Evolutionary conservation across 495 filamentous ascomycete species (phyloP), one percentile per base, ranked within the genome.

Genomic region (Lasiosphaeris hirsuta): DNA sequence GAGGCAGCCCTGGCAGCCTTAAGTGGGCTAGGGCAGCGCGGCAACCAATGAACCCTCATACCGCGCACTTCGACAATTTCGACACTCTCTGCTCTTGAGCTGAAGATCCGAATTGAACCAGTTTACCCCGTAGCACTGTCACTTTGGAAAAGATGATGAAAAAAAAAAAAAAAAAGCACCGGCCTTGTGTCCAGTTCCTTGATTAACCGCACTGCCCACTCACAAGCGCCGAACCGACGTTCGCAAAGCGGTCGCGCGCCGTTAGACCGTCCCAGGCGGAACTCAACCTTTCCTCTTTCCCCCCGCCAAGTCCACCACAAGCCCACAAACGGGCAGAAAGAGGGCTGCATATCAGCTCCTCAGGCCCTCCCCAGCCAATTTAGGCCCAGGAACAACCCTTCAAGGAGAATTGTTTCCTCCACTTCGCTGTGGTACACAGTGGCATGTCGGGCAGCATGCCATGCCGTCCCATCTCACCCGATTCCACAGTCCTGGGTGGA

Each of bases 1-100:
- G 61, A 63, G 66, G 63, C 59, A 62, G 59, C 59, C 53, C 56
- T 64, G 61, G 63, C 57, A 64, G 63, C 64, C 23, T 59, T 42
- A 18, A 48, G 55, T 56, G 58, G 58, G 56, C 58, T 57, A 35
- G 42, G 33, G 54, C 10, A 41, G n/a, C 35, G n/a, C 40, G 40
- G 36, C 17, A 60, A 41, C 66, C 63, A 69, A 69, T 69, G 14
- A 30, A 5, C 23, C 23, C 23, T 30, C 23, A 2, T 30, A 30
- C 23, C 23, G 23, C 5, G 2, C 23, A n/a, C 23, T 30, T 30
- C 23, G 5, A 30, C 23, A 30, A 30, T 30, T 30, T 30, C 23
- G 23, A 30, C 23, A 30, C 23, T 30, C 23, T 30, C 5, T 30
- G 23, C 23, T 30, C 23, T 30, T 5, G 23, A 30, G 23, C 23